Evolutionary conservation across 2,329 filamentous ascomycete species (phyloP).

Genomic region (Colletotrichum sp.): DNA sequence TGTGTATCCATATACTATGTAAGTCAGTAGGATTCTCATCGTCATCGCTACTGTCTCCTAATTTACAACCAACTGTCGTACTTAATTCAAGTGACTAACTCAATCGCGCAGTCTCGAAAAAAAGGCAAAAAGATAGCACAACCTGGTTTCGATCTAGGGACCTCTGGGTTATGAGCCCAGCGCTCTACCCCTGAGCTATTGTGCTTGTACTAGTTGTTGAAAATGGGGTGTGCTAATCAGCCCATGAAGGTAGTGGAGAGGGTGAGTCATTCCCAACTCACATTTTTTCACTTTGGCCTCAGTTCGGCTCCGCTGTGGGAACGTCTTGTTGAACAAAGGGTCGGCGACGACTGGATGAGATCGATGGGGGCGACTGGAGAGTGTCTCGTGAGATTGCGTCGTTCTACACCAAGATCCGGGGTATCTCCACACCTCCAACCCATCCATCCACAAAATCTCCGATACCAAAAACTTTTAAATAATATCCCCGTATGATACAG

Average conservation of each 20-base stretch:
- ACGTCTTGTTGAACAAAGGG: neutral
- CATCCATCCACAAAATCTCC: neutral
- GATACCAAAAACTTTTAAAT: neutral
- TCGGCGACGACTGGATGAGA: slow-evolving; percentile 6
- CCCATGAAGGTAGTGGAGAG: neutral
- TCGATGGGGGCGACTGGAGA: neutral
- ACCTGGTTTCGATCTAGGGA: slow-evolving; percentile 21
- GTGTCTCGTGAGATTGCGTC: neutral
- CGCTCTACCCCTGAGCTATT: slow-evolving; percentile 22
- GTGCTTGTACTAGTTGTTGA: neutral
- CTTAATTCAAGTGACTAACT: too few relatives aligned
- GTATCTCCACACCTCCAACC: neutral
- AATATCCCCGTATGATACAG: neutral
- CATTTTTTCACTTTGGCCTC: neutral
- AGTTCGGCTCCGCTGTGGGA: slow-evolving; percentile 1
- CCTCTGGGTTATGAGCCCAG: slow-evolving; percentile 23
- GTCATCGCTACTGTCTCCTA: too few relatives aligned
- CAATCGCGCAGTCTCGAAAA: too few relatives aligned
- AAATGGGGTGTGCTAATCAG: accelerated
- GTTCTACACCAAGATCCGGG: neutral
- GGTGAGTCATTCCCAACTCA: neutral
- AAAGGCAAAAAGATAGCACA: neutral
- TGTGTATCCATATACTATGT: too few relatives aligned
- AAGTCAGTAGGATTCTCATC: too few relatives aligned
- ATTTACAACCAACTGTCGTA: too few relatives aligned